Evolutionary conservation across 2,329 filamentous ascomycete species (phyloP).

Genomic region (Talaromyces sp.): DNA sequence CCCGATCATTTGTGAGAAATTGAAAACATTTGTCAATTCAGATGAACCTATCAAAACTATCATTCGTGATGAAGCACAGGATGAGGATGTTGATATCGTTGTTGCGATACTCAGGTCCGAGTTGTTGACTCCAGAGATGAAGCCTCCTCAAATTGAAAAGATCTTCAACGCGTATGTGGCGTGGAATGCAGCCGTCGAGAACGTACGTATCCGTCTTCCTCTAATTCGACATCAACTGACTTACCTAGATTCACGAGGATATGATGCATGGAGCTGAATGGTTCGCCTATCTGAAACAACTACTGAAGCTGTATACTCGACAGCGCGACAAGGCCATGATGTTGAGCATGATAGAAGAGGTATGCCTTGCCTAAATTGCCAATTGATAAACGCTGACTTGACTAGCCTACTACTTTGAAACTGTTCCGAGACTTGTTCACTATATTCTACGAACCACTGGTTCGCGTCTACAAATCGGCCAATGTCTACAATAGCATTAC

Average conservation of each 20-base stretch:
- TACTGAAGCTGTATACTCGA: conserved; percentile 85
- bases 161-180: conserved; percentile 94
- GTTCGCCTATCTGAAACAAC: conserved; percentile 91
- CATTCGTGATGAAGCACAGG: conserved; percentile 68
- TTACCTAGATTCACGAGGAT: conserved; percentile 66
- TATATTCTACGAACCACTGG: conserved; percentile 97
- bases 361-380: conserved; percentile 24
- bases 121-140: conserved; percentile 66
- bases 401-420: conserved; percentile 79
- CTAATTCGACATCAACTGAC: conserved; percentile 5
- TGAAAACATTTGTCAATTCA: conserved; percentile 73
- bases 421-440: conserved; percentile 94
- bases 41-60: conserved; percentile 69
- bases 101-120: conserved; percentile 81
- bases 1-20: conserved; percentile 70
- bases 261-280: conserved; percentile 85
- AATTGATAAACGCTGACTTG: conserved; percentile 15
- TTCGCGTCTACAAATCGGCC: conserved; percentile 95
- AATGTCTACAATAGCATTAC: conserved; percentile 98
- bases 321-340: conserved; percentile 97
- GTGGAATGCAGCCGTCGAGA: conserved; percentile 92
- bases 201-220: conserved; percentile 43
- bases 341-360: conserved; percentile 87
- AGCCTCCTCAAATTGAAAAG: conserved; percentile 70
- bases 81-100: conserved; percentile 76